Evolutionary conservation across 306 rosid genomes (phyloP).

Genomic region (Inga leiocalycina): DNA sequence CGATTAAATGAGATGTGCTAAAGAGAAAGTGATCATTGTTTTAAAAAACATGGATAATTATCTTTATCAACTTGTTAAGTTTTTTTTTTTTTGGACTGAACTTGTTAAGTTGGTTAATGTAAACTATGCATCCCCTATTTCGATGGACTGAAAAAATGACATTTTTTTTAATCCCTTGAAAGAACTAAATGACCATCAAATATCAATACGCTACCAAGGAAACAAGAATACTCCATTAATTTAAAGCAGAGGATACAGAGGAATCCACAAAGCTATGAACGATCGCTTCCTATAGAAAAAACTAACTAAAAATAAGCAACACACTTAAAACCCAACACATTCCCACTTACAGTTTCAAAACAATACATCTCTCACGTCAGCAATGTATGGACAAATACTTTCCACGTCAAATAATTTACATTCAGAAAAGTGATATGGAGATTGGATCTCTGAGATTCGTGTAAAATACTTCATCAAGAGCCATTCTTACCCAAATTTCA

Average conservation of each 20-base stretch:
- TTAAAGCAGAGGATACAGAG: background rate
- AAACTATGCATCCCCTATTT: background rate
- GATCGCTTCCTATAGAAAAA: background rate
- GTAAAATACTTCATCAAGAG: background rate
- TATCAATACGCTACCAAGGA: too few relatives aligned
- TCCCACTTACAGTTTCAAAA: background rate
- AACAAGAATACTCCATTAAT: background rate
- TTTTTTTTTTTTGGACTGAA: background rate
- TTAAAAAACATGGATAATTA: background rate
- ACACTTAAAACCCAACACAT: background rate
- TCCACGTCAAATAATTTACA: constrained; percentile 52
- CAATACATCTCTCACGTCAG: constrained; percentile 17
- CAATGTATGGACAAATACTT: constrained; percentile 29
- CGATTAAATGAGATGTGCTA: background rate
- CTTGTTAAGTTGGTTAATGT: background rate
- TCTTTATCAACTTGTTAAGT: background rate
- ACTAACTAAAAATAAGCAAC: background rate
- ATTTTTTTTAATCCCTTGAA: background rate
- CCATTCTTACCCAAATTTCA: background rate
- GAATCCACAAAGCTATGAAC: too few relatives aligned
- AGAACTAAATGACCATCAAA: background rate
- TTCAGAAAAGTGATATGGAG: constrained; percentile 11
- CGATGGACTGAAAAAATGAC: background rate
- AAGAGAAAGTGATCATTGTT: too few relatives aligned
- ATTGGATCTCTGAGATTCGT: background rate